Percentiles rank a stretch among this genome's conserved stretches.
phyloP scores from a whole-genome alignment of 257 asterid species.

The Echites panduratus region DNA sequence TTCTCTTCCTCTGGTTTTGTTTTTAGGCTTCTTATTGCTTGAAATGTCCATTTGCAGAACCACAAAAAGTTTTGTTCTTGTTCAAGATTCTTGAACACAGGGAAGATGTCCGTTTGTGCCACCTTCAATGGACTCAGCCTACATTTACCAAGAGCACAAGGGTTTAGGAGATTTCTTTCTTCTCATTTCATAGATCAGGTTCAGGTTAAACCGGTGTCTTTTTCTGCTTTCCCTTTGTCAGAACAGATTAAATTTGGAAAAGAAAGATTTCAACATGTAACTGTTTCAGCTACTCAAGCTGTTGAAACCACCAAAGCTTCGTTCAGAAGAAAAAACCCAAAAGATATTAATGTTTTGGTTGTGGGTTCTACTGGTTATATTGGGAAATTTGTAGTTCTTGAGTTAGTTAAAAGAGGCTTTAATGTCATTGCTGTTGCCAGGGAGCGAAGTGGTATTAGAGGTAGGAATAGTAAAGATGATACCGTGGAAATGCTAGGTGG shows the following conservation, averaged over 20 bases:
- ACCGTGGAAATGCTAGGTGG: slow-evolving; percentile 52
- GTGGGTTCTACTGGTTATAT: slow-evolving; percentile 95
- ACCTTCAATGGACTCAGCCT: slow-evolving; percentile 41
- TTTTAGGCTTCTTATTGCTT: slow-evolving; percentile 4
- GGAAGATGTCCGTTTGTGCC: slow-evolving; percentile 54
- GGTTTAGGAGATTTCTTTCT: slow-evolving; percentile 23
- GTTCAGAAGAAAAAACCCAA: slow-evolving; percentile 61
- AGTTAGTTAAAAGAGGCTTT: slow-evolving; percentile 71
- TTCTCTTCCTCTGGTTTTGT: not conserved
- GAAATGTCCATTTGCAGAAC: slow-evolving; percentile 24
- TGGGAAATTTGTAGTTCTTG: slow-evolving; percentile 79
- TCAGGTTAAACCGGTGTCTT: slow-evolving; percentile 44
- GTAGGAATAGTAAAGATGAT: slow-evolving; percentile 59
- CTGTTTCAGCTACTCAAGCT: slow-evolving; percentile 36
- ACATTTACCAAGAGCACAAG: slow-evolving; percentile 29
- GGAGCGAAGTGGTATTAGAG: slow-evolving; percentile 76
- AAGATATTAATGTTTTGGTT: slow-evolving; percentile 63
- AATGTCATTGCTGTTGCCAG: slow-evolving; percentile 84
- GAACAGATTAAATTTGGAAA: slow-evolving; percentile 21
- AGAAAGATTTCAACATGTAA: slow-evolving; percentile 33
- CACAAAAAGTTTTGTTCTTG: slow-evolving; percentile 5
- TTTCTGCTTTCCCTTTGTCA: slow-evolving; percentile 34
- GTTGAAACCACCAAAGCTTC: slow-evolving; percentile 41
- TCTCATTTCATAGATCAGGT: slow-evolving; percentile 37
- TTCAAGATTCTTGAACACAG: slow-evolving; percentile 25